Evolutionary conservation across 75 land plant genomes (phyloP).

Genomic region (Pinus tabuliformis): DNA sequence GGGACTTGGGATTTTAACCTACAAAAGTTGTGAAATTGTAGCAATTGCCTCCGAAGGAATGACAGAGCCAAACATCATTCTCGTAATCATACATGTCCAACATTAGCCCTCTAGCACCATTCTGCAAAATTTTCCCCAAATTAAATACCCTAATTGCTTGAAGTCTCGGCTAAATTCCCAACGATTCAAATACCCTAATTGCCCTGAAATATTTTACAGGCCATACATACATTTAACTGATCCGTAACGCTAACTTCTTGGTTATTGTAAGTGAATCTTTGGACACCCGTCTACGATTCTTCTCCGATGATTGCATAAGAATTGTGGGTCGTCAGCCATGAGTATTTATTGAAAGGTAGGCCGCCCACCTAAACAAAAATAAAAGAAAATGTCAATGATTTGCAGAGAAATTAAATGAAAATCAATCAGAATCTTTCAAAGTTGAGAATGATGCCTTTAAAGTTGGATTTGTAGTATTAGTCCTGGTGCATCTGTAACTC

Average conservation of each 20-base stretch:
- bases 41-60: constrained; percentile 72
- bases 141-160: too few relatives aligned
- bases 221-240: constrained; percentile 64
- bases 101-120: constrained; percentile 78
- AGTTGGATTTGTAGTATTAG: neutral
- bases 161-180: too few relatives aligned
- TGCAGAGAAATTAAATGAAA: neutral
- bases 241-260: constrained; percentile 78
- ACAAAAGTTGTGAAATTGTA: constrained; percentile 68
- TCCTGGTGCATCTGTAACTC: constrained; percentile 13
- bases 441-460: neutral
- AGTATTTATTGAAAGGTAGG: constrained; percentile 83
- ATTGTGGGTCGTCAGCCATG: constrained; percentile 89
- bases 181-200: too few relatives aligned
- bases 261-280: constrained; percentile 56
- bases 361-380: constrained; percentile 4
- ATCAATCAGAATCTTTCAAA: neutral
- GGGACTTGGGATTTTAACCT: constrained; percentile 8
- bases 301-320: constrained; percentile 58
- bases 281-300: constrained; percentile 51
- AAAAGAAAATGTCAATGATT: neutral
- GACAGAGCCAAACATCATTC: constrained; percentile 78
- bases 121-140: constrained; percentile 28
- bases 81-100: constrained; percentile 77
- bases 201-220: too few relatives aligned